Evolutionary conservation across 2,329 filamentous ascomycete species (phyloP), one percentile per base, ranked within the genome.

Genomic region (Xylariaceae sp.): DNA sequence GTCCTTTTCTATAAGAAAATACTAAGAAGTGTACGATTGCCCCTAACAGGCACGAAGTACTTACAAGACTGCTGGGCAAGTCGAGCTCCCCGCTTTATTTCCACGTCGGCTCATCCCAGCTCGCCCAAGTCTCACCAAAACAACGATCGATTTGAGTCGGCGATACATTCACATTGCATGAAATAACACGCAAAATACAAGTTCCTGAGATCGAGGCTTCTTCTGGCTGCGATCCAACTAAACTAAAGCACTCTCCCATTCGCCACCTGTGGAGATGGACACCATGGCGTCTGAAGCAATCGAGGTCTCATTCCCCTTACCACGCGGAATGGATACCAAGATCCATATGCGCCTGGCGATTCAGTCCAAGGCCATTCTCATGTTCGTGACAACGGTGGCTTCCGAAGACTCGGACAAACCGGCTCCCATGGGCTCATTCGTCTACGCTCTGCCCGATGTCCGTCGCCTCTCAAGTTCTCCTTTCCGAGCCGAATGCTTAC

Each of bases 371-470:
- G 79, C 77, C 29, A 70, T 85, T 51, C 69, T 83, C 50, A 68
- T 87, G n/a, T 83, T 83, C 64, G 71, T 87, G 43, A 82, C 83
- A 1, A 86, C 84, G 0, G 75, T 79, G 3, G 68, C 77, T 22
- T 74, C 74, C 51, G 80, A 81, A 49, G 78, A 83, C 40, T 68
- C 71, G n/a, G 73, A 73, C 12, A 67, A 71, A 8, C 68, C 76
- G 7, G 74, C 80, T 39, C 74, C 80, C 47, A 79, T 97, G 71
- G 92, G 94, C 2, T 96, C 90, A 47, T 92, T 97, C 67, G 89
- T 97, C 43, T 97, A 96, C 68, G 89, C 92, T 2, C 82, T 99
- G 69, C 92, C 94, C 15, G 88, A 96, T 73, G 94, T 96, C 75
- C 64, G 74, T 69, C 13, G 18, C 40, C 40, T 43, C 15, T 16